Conservation (phyloP, 2,329 filamentous ascomycete species). For the Botrytis galanthina region DNA sequence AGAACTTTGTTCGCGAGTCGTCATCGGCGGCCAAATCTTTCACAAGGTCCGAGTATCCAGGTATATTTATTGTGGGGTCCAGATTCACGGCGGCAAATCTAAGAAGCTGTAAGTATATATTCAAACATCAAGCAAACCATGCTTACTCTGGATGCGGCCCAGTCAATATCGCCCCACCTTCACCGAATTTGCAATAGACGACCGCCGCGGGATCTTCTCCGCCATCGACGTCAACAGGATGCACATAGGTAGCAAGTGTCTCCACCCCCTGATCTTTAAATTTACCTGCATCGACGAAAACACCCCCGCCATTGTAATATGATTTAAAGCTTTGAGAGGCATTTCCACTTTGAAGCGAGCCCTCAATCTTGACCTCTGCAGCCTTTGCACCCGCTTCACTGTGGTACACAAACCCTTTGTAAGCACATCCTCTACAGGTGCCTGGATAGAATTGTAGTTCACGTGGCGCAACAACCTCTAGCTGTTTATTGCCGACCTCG, state of each 20-base stretch:
- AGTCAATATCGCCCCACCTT: conserved; percentile 75
- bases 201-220: conserved; percentile 77
- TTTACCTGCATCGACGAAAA: conserved; percentile 78
- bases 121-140: neutral
- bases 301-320: conserved; percentile 93
- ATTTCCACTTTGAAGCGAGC: conserved; percentile 51
- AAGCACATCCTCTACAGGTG: conserved; percentile 80
- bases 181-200: conserved; percentile 78
- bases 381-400: conserved; percentile 82
- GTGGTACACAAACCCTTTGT: conserved; percentile 84
- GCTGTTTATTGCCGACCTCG: conserved; percentile 74
- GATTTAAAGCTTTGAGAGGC: conserved; percentile 64
- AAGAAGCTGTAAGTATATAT: conserved; percentile 25
- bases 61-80: conserved; percentile 61
- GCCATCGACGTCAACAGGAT: conserved; percentile 71
- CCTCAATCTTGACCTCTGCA: conserved; percentile 62
- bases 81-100: conserved; percentile 85
- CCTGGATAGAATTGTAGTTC: conserved; percentile 90
- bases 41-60: conserved; percentile 69
- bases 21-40: conserved; percentile 68
- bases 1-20: conserved; percentile 65
- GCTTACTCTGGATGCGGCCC: conserved; percentile 89
- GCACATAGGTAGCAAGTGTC: conserved; percentile 76
- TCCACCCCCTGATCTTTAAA: conserved; percentile 66
- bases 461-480: conserved; percentile 82